Percentiles rank a stretch among this genome's conserved stretches.
Conservation (phyloP, 1,284 basidiomycete species). For the Hymenochaete sp. region DNA sequence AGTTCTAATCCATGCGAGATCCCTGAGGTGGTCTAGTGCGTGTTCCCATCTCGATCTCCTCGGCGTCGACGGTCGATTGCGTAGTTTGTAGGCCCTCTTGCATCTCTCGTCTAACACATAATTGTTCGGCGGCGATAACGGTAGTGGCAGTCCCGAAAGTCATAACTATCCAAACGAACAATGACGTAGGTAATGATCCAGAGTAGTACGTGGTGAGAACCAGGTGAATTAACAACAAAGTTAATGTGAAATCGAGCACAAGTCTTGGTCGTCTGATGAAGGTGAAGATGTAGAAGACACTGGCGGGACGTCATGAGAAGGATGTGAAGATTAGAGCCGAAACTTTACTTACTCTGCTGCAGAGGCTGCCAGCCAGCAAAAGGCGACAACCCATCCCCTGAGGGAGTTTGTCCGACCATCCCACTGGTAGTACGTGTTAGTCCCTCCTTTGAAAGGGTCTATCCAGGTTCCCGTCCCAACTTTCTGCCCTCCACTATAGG, state of each 20-base stretch:
- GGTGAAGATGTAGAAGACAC: slow-evolving; percentile 81
- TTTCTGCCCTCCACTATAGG: slow-evolving; percentile 69
- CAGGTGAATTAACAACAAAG: slow-evolving; percentile 83
- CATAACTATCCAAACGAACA: slow-evolving; percentile 86
- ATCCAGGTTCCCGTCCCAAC: slow-evolving; percentile 48
- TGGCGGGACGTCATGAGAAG: slow-evolving; percentile 28
- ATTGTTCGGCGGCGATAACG: slow-evolving; percentile 80
- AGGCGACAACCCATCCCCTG: slow-evolving; percentile 82
- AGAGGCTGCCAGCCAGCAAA: slow-evolving; percentile 75
- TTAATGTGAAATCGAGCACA: slow-evolving; percentile 90
- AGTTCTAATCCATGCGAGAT: slow-evolving; percentile 12
- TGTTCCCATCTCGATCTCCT: slow-evolving; percentile 25
- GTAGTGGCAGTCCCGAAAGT: slow-evolving; percentile 62
- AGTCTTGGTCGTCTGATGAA: slow-evolving; percentile 86
- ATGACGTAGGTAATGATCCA: slow-evolving; percentile 74
- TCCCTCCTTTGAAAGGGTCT: slow-evolving; percentile 25
- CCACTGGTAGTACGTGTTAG: slow-evolving; percentile 29
- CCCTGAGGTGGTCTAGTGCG: slow-evolving; percentile 11
- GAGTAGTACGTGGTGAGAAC: slow-evolving; percentile 91
- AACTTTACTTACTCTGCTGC: slow-evolving; percentile 64
- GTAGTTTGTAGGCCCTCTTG: slow-evolving; percentile 60
- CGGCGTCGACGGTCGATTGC: slow-evolving; percentile 37
- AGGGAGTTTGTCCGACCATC: slow-evolving; percentile 59
- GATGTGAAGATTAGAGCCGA: background rate
- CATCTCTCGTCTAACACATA: slow-evolving; percentile 93